These are phyloP conservation scores for Achaetomiella virescens DNA, from an alignment of 495 filamentous ascomycete species.

Conservation along the genomic window DNA sequence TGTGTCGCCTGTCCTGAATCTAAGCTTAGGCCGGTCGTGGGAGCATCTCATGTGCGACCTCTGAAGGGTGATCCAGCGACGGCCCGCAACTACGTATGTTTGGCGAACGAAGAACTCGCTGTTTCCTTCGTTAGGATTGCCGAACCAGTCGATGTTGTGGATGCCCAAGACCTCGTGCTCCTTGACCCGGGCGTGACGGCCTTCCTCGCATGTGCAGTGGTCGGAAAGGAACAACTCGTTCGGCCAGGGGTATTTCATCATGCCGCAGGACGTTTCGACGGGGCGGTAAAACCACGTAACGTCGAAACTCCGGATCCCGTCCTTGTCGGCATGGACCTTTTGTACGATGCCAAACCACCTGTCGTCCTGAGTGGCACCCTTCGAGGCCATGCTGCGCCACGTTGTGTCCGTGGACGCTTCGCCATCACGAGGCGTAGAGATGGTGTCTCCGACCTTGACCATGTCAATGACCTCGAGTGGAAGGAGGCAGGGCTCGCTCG, in stretches of 20 bases:
- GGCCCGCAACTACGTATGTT: conserved; percentile 49
- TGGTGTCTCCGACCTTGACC: conserved; percentile 35
- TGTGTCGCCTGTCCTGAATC: conserved; percentile 48
- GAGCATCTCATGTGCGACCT: conserved; percentile 39
- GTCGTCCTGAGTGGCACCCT: conserved; percentile 32
- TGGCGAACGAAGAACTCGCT: conserved; percentile 61
- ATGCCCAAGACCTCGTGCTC: conserved; percentile 46
- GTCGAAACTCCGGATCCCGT: conserved; percentile 41
- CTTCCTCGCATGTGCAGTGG: conserved; percentile 60
- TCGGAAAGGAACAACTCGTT: conserved; percentile 74
- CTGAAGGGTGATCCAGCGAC: conserved; percentile 47
- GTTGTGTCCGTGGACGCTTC: conserved; percentile 34
- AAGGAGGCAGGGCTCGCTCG: not conserved
- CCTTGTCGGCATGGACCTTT: conserved; percentile 32
- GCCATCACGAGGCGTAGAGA: conserved; percentile 38
- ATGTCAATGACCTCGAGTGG: conserved; percentile 3
- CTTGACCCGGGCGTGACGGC: conserved; percentile 34
- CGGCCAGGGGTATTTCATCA: conserved; percentile 56
- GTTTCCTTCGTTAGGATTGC: conserved; percentile 32
- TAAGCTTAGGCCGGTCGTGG: conserved; percentile 16
- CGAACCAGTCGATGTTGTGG: conserved; percentile 52
- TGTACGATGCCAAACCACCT: conserved; percentile 66
- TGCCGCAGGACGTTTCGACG: conserved; percentile 57
- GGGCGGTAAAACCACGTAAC: conserved; percentile 69
- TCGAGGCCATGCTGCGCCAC: conserved; percentile 48